Base-by-base conservation (phyloP, 257 asterid genomes). In the Nicotiana otophora region DNA sequence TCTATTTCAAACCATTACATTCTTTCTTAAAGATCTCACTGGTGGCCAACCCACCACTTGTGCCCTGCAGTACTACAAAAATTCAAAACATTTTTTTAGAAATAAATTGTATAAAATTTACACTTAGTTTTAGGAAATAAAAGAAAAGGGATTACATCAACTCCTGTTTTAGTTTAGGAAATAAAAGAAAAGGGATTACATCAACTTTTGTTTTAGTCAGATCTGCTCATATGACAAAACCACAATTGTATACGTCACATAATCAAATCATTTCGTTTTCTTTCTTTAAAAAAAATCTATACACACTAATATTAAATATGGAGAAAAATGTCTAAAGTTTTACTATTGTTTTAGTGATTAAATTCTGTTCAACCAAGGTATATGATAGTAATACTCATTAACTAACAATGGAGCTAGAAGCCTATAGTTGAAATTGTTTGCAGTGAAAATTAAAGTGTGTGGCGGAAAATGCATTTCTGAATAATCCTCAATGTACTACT, bases 41-140 rank as follows among this genome's bases (percentile, higher is more conserved):
- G 92, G 92, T 34, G 92, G 92, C 92, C 92, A 89, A 42, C 92
- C 92, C 64, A 89, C 92, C 85, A 89, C 90, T 77, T 89, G 92
- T 63, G 89, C 90, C 86, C 92, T 89, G 55, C 60, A 80, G 7
- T 39, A 5, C 23, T 62, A 19, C 1, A 36, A 69, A 7, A 7
- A 2, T 30, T 36, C 20, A 30, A 33, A 69, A 69, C 1, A 4
- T 20, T 26, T 39, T 39, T 39, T 39, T 39, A 36, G 6, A 36
- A 5, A 36, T 36, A 5, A 5, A 36, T 36, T 5, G 1, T 36
- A 36, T 36, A 36, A 36, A 36, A 5, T 0, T 36, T 6, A 36
- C 42, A 36, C 1, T 36, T 65, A 19, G 7, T 65, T 7, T 23
- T 7, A 65, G 74, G 34, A 20, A n/a, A 64, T n/a, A 17, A 64